phyloP scores from a whole-genome alignment of 2,329 filamentous ascomycete genomes.

The Penicillium sp. region DNA sequence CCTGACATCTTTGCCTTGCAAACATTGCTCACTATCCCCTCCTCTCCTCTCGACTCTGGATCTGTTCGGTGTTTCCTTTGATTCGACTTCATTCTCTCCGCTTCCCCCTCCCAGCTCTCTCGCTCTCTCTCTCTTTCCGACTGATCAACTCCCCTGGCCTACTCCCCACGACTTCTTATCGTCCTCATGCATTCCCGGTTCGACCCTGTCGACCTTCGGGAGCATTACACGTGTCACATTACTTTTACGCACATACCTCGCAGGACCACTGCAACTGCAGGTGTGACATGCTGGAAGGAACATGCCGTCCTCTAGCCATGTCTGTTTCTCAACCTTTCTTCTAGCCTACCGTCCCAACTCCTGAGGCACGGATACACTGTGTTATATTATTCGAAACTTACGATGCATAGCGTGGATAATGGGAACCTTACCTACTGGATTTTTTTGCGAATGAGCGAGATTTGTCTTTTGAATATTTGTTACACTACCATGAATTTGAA shows the following conservation, averaged over 20 bases:
- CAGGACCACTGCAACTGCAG: slow-evolving; percentile 18
- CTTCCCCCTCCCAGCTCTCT: not conserved
- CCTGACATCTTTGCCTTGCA: slow-evolving; percentile 6
- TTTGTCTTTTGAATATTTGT: slow-evolving; percentile 8
- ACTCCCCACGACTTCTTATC: not conserved
- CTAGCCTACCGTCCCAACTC: not conserved
- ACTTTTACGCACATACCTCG: slow-evolving; percentile 10
- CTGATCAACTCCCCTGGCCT: not conserved
- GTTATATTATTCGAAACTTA: not conserved
- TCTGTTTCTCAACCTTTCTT: slow-evolving; percentile 5
- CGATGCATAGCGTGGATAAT: slow-evolving; percentile 37
- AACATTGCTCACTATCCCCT: not conserved
- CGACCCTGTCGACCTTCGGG: slow-evolving; percentile 7
- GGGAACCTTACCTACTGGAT: slow-evolving; percentile 12
- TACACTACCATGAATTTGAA: slow-evolving; percentile 3
- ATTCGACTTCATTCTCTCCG: not conserved
- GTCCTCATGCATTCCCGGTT: slow-evolving; percentile 2
- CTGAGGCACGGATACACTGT: not conserved
- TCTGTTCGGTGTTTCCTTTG: slow-evolving; percentile 1
- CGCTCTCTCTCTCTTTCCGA: slow-evolving; percentile 2
- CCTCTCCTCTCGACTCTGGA: slow-evolving; percentile 1
- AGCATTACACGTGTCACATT: slow-evolving; percentile 24
- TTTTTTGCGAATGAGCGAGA: slow-evolving; percentile 20
- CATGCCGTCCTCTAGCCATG: not conserved
- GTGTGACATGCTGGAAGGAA: slow-evolving; percentile 3